Conservation (phyloP, 805 yeast species). For the Yamadazyma paraphyllophila region DNA sequence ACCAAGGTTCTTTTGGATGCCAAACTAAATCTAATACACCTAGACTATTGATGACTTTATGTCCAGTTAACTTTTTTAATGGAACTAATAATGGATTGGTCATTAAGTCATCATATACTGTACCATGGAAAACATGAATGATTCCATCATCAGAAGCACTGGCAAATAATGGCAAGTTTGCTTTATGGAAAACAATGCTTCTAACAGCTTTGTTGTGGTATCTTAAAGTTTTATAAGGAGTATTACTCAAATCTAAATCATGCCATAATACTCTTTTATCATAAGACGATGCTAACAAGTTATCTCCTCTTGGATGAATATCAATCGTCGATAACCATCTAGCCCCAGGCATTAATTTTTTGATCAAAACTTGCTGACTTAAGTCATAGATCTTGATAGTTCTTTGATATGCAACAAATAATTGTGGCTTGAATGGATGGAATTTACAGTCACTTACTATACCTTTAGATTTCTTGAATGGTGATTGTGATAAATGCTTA, state of each 20-base stretch:
- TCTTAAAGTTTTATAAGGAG: conserved; percentile 93
- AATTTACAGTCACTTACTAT: conserved; percentile 93
- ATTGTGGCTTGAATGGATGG: conserved; percentile 94
- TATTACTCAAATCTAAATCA: conserved; percentile 81
- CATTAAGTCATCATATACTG: conserved; percentile 93
- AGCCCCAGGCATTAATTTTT: conserved; percentile 91
- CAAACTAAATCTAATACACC: conserved; percentile 87
- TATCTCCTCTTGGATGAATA: conserved; percentile 95
- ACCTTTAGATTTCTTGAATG: conserved; percentile 90
- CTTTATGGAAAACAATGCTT: conserved; percentile 80
- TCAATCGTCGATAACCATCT: conserved; percentile 91
- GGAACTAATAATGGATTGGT: conserved; percentile 96
- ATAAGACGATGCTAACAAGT: conserved; percentile 85
- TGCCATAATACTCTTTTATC: conserved; percentile 98
- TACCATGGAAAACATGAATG: conserved; percentile 93
- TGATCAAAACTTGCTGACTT: conserved; percentile 76
- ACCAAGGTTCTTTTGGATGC: conserved; percentile 99
- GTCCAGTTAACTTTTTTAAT: conserved; percentile 89
- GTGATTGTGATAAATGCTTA: conserved; percentile 92
- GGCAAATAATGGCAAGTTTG: conserved; percentile 83
- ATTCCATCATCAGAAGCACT: conserved; percentile 94
- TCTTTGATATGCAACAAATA: conserved; percentile 92
- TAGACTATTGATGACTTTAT: conserved; percentile 69
- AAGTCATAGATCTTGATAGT: conserved; percentile 88
- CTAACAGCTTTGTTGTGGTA: conserved; percentile 96